Conservation (phyloP, 768 basidiomycete species). For the Brasilioporus rufonigricans region DNA sequence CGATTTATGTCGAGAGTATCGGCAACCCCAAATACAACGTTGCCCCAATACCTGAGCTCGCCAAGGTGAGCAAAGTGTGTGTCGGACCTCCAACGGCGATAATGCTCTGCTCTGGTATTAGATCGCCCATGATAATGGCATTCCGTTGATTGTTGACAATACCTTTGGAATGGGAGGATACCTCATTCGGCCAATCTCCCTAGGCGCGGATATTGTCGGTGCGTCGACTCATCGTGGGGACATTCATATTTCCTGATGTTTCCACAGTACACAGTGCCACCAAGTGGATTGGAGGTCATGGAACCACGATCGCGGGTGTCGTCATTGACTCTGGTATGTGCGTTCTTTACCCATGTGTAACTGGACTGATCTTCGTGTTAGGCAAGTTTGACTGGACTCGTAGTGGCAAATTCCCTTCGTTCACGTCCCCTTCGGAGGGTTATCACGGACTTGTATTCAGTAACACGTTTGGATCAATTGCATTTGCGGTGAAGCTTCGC, state of each 20-base stretch:
- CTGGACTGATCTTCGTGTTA: constrained; percentile 11
- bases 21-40: constrained; percentile 62
- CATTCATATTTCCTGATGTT: not conserved
- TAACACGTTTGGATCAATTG: constrained; percentile 49
- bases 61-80: constrained; percentile 38
- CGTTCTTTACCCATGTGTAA: not conserved
- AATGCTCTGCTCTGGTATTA: constrained; percentile 12
- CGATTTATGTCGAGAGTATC: constrained; percentile 58
- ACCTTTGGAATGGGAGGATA: constrained; percentile 65
- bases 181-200: constrained; percentile 50
- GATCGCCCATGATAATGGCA: constrained; percentile 58
- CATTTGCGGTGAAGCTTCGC: constrained; percentile 52
- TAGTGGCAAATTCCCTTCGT: constrained; percentile 53
- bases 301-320: constrained; percentile 66
- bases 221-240: constrained; percentile 2
- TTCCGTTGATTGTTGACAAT: constrained; percentile 67
- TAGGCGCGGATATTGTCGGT: constrained; percentile 57
- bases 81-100: not conserved
- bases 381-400: constrained; percentile 58
- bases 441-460: constrained; percentile 54
- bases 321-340: constrained; percentile 54
- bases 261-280: constrained; percentile 52
- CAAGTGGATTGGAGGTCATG: constrained; percentile 68
- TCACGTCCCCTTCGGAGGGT: constrained; percentile 53
- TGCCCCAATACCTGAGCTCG: constrained; percentile 52